Conservation (phyloP, 495 filamentous ascomycete genomes). For the Acidomyces sp. region DNA sequence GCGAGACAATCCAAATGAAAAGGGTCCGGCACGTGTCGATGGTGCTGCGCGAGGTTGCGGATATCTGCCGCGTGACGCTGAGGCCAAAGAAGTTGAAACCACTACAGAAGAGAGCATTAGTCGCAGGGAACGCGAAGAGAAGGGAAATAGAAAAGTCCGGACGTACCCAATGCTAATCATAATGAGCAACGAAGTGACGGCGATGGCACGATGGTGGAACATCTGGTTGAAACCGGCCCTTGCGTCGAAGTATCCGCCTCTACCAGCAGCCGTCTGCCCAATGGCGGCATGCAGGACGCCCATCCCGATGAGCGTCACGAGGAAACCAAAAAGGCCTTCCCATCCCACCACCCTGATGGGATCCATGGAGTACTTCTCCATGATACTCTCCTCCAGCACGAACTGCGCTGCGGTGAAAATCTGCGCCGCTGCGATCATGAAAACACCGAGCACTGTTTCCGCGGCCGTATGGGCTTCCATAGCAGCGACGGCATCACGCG, state of each 20-base stretch:
- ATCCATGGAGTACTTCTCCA: conserved; percentile 79
- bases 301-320: conserved; percentile 69
- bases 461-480: conserved; percentile 40
- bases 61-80: conserved; percentile 74
- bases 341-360: conserved; percentile 87
- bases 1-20: conserved; percentile 94
- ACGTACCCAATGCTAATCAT: conserved; percentile 94
- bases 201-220: conserved; percentile 51
- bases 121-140: not conserved
- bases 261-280: conserved; percentile 59
- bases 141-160: not conserved
- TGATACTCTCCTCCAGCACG: conserved; percentile 85
- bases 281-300: conserved; percentile 61
- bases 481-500: conserved; percentile 6
- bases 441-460: conserved; percentile 63
- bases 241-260: conserved; percentile 78
- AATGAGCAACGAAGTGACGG: conserved; percentile 65
- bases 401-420: conserved; percentile 96
- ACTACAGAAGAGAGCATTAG: conserved; percentile 31
- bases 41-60: conserved; percentile 80
- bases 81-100: conserved; percentile 99
- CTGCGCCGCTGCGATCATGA: conserved; percentile 83
- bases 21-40: conserved; percentile 96
- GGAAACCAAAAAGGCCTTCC: conserved; percentile 88
- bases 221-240: conserved; percentile 73